Base-by-base conservation (phyloP, 805 yeast genomes). In the Starmerella bombi region DNA sequence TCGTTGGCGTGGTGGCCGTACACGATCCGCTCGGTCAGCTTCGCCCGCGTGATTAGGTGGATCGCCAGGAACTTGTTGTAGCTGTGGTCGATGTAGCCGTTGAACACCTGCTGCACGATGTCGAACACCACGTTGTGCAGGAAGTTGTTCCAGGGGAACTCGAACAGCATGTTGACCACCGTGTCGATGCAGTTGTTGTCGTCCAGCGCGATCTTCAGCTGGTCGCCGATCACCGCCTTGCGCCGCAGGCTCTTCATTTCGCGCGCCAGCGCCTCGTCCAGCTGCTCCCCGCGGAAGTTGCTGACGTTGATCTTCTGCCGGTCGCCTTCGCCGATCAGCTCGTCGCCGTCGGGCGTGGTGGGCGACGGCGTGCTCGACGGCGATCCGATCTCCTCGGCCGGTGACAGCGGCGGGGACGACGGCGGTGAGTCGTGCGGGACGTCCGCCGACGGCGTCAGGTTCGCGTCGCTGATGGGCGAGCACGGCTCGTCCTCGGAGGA, bases 41-140 rank as follows among this genome's bases (percentile, higher is more conserved):
- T 57, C 37, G 75, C 77, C 55, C 74, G 69, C 50, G 80, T 77
- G 58, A 81, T 76, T 39, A 81, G 61, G 51, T 83, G 88, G 64
- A 65, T 72, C 22, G 76, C 79, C 45, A 76, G 67, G 63, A 69
- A 85, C 48, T 80, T 77, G 62, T 86, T 88, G 53, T 80, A 86
- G 12, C 94, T 88, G 44, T 79, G 72, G 48, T 82, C 88, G 68
- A 78, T 71, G 32, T 78, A 72, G 1, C 95, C 97, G 59, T 84
- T 85, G 58, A 91, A 72, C 16, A 91, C 75, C 59, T 91, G 99
- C 60, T 91, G 99, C 25, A 91, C 79, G 46, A 91, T 74, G 61
- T 91, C 99, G 66, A 88, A 91, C 7, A 91, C 94, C 43, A 91
- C 98, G 55, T 88, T 91, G 60, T 91, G 98, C 66, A 91, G 71